Evolutionary conservation across 139 green algal species (phyloP), one percentile per base, ranked within the genome.

Genomic region (Nannochloris sp.): DNA sequence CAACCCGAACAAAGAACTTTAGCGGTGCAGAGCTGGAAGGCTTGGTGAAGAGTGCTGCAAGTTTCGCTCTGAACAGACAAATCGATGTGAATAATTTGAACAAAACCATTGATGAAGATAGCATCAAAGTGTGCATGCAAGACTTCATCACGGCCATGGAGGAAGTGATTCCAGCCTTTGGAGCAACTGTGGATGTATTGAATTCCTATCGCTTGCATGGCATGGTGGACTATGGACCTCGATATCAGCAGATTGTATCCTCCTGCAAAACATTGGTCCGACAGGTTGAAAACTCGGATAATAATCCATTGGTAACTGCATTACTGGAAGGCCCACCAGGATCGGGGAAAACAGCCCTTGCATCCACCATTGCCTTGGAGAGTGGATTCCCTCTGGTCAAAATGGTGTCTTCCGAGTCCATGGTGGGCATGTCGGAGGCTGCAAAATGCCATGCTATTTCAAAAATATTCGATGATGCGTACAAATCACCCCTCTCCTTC

Each of bases 111-210:
- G 88, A 97, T 61, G 90, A 96, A 76, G 87, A 95, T 20, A 91
- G 89, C 60, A 87, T 99, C 61, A 95, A 96, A 82, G 88, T 96
- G 25, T 84, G 74, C 1, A 89, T 89, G 82, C 62, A 61, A 2
- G 93, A 99, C 79, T 99, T 99, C 71, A 59, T 87, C 61, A 37
- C 56, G 13, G 91, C 94, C 0, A 70, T 98, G 26, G 66, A 87
- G 5, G 94, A 99, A 75, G 88, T 99, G 40, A 88, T 88, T 70
- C 91, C 94, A 3, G 92, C 94, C 2, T 99, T 98, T 79, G 94
- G 94, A 16, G 88, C 91, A 2, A 74, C 82, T 4, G 84, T 76
- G 17, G 89, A 97, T 29, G 76, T 73, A 30, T 82, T 99, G 51
- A 78, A 93, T 59, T 65, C 66, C 25, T 93, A 90, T 78, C 66